Conservation (phyloP, 2,329 filamentous ascomycete species). For the Fusarium dimerum region DNA sequence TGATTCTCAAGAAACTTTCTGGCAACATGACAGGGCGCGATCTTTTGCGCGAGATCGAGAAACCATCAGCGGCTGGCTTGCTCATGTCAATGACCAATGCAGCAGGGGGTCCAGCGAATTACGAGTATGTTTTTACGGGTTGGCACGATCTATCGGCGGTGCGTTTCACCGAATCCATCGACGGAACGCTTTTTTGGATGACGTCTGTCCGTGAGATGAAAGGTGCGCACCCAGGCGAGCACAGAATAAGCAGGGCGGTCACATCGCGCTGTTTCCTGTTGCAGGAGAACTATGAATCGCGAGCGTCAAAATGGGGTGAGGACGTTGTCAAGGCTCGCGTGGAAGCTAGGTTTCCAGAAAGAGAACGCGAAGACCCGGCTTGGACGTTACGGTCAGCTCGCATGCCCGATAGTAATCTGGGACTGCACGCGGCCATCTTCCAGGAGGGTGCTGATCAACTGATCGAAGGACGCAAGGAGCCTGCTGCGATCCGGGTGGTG, state of each 20-base stretch:
- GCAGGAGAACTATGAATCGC: constrained; percentile 75
- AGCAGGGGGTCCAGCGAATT: constrained; percentile 59
- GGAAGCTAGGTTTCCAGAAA: constrained; percentile 80
- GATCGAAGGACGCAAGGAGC: constrained; percentile 64
- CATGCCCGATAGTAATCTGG: constrained; percentile 61
- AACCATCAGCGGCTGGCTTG: constrained; percentile 66
- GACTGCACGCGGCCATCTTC: constrained; percentile 67
- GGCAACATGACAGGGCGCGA: constrained; percentile 71
- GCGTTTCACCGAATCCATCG: constrained; percentile 70
- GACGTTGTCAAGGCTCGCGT: constrained; percentile 85
- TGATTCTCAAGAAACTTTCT: constrained; percentile 72
- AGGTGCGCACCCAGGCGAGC: constrained; percentile 49
- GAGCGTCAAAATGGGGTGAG: constrained; percentile 74
- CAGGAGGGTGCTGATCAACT: constrained; percentile 67
- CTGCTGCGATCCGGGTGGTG: constrained; percentile 71
- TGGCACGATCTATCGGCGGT: constrained; percentile 70
- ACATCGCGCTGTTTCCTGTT: constrained; percentile 71
- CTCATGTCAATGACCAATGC: constrained; percentile 65
- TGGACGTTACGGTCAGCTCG: constrained; percentile 78
- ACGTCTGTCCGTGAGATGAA: constrained; percentile 63
- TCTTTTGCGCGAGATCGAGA: constrained; percentile 82
- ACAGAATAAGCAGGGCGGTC: constrained; percentile 45
- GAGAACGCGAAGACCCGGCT: constrained; percentile 76
- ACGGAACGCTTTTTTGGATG: constrained; percentile 68
- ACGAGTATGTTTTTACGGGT: constrained; percentile 75